Evolutionary conservation across 371 early-diverging fungal species (phyloP).

Genomic region (Lichtheimia ramosa): DNA sequence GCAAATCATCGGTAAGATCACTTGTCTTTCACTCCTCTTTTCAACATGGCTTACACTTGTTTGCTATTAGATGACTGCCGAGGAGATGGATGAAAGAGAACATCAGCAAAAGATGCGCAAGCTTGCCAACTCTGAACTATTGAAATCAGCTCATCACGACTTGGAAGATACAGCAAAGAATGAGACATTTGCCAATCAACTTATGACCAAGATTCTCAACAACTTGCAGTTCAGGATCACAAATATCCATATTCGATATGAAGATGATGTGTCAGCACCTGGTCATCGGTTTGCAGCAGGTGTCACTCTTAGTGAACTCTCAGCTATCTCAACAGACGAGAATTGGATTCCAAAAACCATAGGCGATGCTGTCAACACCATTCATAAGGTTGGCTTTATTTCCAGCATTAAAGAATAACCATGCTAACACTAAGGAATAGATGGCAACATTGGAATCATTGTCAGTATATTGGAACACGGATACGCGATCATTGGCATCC

Average conservation of each 20-base stretch:
- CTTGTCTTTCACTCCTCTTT: too few relatives aligned
- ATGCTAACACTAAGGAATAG: neutral
- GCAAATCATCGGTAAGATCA: constrained; percentile 53
- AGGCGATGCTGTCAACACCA: constrained; percentile 72
- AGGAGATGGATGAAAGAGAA: constrained; percentile 78
- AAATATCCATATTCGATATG: constrained; percentile 95
- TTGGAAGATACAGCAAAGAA: constrained; percentile 52
- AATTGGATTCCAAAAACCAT: constrained; percentile 86
- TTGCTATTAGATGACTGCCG: constrained; percentile 68
- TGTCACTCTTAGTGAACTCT: constrained; percentile 86
- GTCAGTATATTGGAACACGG: constrained; percentile 91
- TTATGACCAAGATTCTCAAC: constrained; percentile 92
- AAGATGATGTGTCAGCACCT: constrained; percentile 80
- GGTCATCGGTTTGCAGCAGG: constrained; percentile 87
- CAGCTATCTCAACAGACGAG: constrained; percentile 90
- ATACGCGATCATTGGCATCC: constrained; percentile 64
- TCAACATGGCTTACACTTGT: too few relatives aligned
- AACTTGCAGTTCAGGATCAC: constrained; percentile 94
- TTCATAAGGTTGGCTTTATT: constrained; percentile 68
- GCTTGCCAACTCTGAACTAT: constrained; percentile 79
- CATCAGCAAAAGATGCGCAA: constrained; percentile 83
- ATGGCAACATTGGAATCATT: constrained; percentile 65
- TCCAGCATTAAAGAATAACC: neutral
- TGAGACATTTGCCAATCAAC: constrained; percentile 78
- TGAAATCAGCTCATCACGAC: constrained; percentile 26